Percentiles rank a stretch among this genome's conserved stretches.
Conservation (phyloP, 805 yeast genomes). For the Hagleromyces aurorensis region DNA sequence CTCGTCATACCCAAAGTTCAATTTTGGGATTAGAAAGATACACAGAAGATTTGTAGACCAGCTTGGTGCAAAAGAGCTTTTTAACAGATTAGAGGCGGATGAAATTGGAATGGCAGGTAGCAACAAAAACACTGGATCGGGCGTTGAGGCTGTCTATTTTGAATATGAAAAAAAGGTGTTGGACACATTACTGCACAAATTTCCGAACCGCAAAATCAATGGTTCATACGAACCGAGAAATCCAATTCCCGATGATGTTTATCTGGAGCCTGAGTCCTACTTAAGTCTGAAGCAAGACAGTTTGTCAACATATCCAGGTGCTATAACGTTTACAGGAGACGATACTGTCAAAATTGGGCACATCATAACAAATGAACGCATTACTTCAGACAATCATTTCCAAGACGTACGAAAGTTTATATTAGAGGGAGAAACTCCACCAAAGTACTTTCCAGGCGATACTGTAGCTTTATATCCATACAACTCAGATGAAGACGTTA, state of each 20-base stretch:
- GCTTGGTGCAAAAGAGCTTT: slow-evolving; percentile 69
- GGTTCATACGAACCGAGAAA: slow-evolving; percentile 16
- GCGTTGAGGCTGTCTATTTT: slow-evolving; percentile 62
- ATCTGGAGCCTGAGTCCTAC: slow-evolving; percentile 25
- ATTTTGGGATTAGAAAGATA: slow-evolving; percentile 78
- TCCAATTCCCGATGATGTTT: slow-evolving; percentile 18
- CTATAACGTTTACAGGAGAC: slow-evolving; percentile 14
- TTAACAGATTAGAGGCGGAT: slow-evolving; percentile 80
- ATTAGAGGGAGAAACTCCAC: slow-evolving; percentile 32
- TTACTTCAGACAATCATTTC: slow-evolving; percentile 69
- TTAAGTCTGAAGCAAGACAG: slow-evolving; percentile 4
- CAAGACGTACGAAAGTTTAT: slow-evolving; percentile 76
- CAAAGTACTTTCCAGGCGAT: slow-evolving; percentile 65
- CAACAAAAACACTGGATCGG: slow-evolving; percentile 29
- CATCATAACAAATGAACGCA: slow-evolving; percentile 44
- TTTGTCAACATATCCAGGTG: neutral
- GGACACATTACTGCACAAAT: slow-evolving; percentile 26
- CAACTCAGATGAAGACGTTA: slow-evolving; percentile 58
- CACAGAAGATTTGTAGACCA: slow-evolving; percentile 66
- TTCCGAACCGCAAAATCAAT: slow-evolving; percentile 31
- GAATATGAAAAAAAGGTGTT: slow-evolving; percentile 60
- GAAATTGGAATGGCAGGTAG: slow-evolving; percentile 69
- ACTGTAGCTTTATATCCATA: slow-evolving; percentile 68
- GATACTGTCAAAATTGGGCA: slow-evolving; percentile 33
- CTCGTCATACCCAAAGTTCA: slow-evolving; percentile 80